Evolutionary conservation across 176 grass and related monocot species (phyloP), one percentile per base, ranked within the genome.

Genomic region (Elaeis guineensis): DNA sequence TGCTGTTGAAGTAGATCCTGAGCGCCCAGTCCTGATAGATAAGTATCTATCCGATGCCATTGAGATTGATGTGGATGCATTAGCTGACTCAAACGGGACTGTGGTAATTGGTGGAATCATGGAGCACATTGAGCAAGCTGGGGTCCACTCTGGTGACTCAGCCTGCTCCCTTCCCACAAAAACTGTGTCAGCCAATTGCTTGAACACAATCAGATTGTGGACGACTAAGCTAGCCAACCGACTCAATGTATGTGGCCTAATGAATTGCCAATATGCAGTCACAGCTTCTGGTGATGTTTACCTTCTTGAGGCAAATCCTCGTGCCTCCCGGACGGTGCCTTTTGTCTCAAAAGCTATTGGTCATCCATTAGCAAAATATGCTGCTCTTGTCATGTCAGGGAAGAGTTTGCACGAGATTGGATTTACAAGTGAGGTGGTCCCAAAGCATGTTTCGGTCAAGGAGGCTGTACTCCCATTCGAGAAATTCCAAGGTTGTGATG

Each of bases 261-360:
- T 99, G 94, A 99, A 99, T 49, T 99, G 94, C 61, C 94, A 99
- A 83, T 99, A 93, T 76, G 88, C 94, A 59, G 93, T 99, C 55
- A 83, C 82, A 49, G 80, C 88, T 70, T 66, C 88, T 75, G 84
- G 88, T 59, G 88, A 93, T 30, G 79, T 99, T 50, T 99, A 86
- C 60, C 67, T 93, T 69, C 85, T 99, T 57, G 94, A 99, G 76
- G 88, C 94, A 19, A 99, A 93, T 50, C 94, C 88, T 1, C 81
- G 88, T 26, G 88, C 94, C 64, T 99, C 94, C 50, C 94, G 88
- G 14, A 99, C 94, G 21, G 88, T 93, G 16, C 94, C 94, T 30
- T 99, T 99, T 78, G 94, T 99, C n/a, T 92, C 94, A 0, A 99
- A 99, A 79, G 94, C 94, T 44, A 99, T 99, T 62, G 94, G 94